A percentile compares a stretch with the other conserved stretches of the same genome.
These are phyloP conservation scores for Choricystis sp. DNA, from an alignment of 139 green algal species.

Conservation along the genomic window DNA sequence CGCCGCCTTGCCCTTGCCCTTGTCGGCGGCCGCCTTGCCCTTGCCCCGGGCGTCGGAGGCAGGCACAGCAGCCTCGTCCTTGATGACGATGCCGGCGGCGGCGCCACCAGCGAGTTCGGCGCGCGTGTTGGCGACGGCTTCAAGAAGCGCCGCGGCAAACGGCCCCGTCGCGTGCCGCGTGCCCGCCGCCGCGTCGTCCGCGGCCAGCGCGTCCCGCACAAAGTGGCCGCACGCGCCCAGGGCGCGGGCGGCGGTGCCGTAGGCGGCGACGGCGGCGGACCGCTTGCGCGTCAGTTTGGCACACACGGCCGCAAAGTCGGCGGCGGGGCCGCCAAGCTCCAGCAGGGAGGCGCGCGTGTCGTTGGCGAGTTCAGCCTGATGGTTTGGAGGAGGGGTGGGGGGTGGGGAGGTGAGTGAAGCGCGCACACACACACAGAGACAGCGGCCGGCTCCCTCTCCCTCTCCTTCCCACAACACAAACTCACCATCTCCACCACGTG, in stretches of 20 bases:
- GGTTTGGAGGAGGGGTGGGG: no score
- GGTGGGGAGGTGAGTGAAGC: no score
- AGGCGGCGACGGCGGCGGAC: background rate
- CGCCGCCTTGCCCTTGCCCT: conserved; percentile 21
- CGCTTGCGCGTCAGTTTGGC: background rate
- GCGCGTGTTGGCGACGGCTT: conserved; percentile 1
- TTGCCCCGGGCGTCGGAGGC: background rate
- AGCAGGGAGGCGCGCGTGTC: conserved; percentile 26
- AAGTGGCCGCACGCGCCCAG: conserved; percentile 37
- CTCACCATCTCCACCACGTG: background rate
- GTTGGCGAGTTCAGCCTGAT: no score
- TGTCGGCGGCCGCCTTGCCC: conserved; percentile 6
- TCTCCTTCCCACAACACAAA: no score
- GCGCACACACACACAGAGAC: no score
- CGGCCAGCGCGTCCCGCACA: conserved; percentile 33
- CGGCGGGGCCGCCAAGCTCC: conserved; percentile 33
- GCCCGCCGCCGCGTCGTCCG: background rate
- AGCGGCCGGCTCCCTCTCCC: no score
- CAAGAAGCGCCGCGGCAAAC: background rate
- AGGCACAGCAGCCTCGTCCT: conserved; percentile 8
- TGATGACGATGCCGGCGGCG: conserved; percentile 19
- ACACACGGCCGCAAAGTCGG: conserved; percentile 9
- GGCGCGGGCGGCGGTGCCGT: background rate
- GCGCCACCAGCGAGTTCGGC: conserved; percentile 1
- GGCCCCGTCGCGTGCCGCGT: background rate